A percentile compares a stretch with the other conserved stretches of the same genome.
Evolutionary conservation across 2,329 filamentous ascomycete genomes (phyloP).

Genomic region (Ascochyta koolunga): DNA sequence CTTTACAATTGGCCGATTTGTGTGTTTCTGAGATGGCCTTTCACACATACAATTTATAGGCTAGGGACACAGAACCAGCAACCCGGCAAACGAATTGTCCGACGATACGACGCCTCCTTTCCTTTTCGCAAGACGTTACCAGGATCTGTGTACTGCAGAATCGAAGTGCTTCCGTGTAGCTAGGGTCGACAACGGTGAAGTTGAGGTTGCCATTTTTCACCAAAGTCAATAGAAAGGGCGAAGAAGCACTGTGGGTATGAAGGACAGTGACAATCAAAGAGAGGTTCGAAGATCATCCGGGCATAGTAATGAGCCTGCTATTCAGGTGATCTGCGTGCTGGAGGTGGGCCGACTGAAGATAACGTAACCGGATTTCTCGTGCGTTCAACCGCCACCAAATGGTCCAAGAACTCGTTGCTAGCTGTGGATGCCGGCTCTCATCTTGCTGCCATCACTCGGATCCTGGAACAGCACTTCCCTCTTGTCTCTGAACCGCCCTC

Average conservation of each 20-base stretch:
- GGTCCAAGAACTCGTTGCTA: conserved; percentile 81
- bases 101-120: not conserved
- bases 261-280: conserved; percentile 46
- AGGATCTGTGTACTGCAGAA: not conserved
- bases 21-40: not conserved
- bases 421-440: conserved; percentile 95
- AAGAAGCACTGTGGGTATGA: conserved; percentile 45
- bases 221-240: not conserved
- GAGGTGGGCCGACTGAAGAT: conserved; percentile 87
- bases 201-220: not conserved
- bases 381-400: conserved; percentile 77
- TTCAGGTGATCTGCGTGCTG: conserved; percentile 72
- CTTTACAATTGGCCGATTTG: not conserved
- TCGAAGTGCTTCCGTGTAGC: not conserved
- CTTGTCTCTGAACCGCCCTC: conserved; percentile 41
- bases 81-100: not conserved
- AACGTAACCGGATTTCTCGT: conserved; percentile 90
- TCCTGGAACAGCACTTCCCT: conserved; percentile 67
- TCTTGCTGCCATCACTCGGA: conserved; percentile 80
- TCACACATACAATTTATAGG: not conserved
- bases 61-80: not conserved
- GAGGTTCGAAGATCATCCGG: conserved; percentile 46
- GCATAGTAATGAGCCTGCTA: conserved; percentile 46
- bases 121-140: not conserved
- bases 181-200: not conserved